Evolutionary conservation across 2,329 filamentous ascomycete species (phyloP).

Genomic region (Aspergillus versicolor): DNA sequence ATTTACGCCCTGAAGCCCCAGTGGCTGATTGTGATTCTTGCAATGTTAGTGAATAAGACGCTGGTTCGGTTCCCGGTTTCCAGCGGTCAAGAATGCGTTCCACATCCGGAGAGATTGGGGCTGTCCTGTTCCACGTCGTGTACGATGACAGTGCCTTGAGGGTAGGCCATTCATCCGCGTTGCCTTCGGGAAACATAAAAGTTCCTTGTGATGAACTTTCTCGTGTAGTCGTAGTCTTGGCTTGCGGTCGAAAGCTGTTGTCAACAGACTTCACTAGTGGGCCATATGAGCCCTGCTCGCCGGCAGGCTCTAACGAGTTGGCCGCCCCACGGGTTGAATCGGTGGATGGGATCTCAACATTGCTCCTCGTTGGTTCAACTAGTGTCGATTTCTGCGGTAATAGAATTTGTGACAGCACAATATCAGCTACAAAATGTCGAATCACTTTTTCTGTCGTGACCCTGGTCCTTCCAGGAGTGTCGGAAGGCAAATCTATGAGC

Average conservation of each 20-base stretch:
- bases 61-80: constrained; percentile 33
- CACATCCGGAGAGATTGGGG: constrained; percentile 23
- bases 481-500: constrained; percentile 32
- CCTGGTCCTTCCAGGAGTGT: constrained; percentile 37
- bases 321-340: background rate
- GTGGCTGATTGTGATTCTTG: constrained; percentile 20
- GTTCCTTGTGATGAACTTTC: background rate
- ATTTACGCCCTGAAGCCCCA: constrained; percentile 22
- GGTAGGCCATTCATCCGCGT: background rate
- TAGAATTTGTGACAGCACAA: constrained; percentile 36
- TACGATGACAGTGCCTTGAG: constrained; percentile 29
- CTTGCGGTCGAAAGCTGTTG: background rate
- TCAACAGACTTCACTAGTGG: background rate
- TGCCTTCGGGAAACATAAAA: background rate
- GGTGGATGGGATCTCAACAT: background rate
- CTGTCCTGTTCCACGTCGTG: constrained; percentile 26
- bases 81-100: constrained; percentile 37
- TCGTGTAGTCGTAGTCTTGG: background rate
- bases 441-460: constrained; percentile 40
- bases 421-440: constrained; percentile 35
- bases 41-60: constrained; percentile 27
- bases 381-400: constrained; percentile 16
- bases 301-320: background rate
- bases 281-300: background rate
- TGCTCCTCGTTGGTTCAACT: background rate